Conservation (phyloP, 768 basidiomycete genomes). For the Russula virescens region DNA sequence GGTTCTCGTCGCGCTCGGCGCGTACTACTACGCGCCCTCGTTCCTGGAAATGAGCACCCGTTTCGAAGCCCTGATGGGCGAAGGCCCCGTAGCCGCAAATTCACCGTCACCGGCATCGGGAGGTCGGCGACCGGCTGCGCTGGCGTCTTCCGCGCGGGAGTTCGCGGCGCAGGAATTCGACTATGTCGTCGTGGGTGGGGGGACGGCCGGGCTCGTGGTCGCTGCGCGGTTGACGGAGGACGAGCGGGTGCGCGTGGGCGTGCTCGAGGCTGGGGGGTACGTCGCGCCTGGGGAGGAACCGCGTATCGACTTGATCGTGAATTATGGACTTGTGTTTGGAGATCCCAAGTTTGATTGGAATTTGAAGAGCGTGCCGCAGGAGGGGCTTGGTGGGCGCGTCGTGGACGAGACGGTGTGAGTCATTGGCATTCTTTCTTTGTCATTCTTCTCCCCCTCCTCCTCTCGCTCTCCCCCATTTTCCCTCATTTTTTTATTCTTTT, state of each 20-base stretch:
- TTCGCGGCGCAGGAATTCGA: slow-evolving; percentile 20
- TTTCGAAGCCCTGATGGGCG: background rate
- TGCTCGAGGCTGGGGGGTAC: slow-evolving; percentile 31
- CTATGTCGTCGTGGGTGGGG: slow-evolving; percentile 21
- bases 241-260: slow-evolving; percentile 19
- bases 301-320: slow-evolving; percentile 16
- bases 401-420: slow-evolving; percentile 21
- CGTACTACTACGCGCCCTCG: background rate
- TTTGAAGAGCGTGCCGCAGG: slow-evolving; percentile 22
- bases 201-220: slow-evolving; percentile 31
- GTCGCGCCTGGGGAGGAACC: slow-evolving; percentile 20
- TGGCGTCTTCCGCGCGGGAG: slow-evolving; percentile 9
- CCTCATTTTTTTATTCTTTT: too few relatives aligned
- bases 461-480: too few relatives aligned
- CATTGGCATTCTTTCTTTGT: too few relatives aligned
- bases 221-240: slow-evolving; percentile 30
- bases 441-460: background rate
- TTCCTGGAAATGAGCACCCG: background rate
- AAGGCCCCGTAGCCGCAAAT: background rate
- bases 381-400: slow-evolving; percentile 15
- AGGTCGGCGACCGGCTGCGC: background rate
- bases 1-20: slow-evolving; percentile 5
- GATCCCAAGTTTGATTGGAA: slow-evolving; percentile 18
- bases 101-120: too few relatives aligned
- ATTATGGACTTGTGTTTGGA: slow-evolving; percentile 20